Conservation (phyloP, 345 rosid species). For the Passiflora organensis region DNA sequence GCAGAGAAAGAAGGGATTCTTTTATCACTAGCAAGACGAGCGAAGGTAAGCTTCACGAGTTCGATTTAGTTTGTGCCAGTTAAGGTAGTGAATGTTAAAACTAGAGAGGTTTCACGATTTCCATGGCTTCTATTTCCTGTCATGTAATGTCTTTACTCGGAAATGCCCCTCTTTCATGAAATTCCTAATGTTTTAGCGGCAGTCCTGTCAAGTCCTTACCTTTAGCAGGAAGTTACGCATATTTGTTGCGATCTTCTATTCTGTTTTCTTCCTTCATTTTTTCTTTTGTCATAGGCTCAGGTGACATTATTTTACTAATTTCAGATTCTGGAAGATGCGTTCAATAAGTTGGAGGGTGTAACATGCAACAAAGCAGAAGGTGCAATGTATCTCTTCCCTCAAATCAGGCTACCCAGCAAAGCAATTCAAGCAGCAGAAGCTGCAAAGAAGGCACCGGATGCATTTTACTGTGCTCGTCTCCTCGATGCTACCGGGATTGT, state of each 20-base stretch:
- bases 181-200: no score
- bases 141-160: not conserved
- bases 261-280: not conserved
- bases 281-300: not conserved
- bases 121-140: not conserved
- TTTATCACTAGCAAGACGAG: constrained; percentile 81
- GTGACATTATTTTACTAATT: not conserved
- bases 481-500: constrained; percentile 88
- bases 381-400: constrained; percentile 96
- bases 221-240: no score
- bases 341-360: constrained; percentile 77
- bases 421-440: constrained; percentile 88
- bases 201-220: no score
- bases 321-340: constrained; percentile 80
- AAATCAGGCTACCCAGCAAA: constrained; percentile 56
- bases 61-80: not conserved
- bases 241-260: no score
- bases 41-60: constrained; percentile 53
- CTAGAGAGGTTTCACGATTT: no score
- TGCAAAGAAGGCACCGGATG: constrained; percentile 67
- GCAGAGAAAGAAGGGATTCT: constrained; percentile 86
- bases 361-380: constrained; percentile 97
- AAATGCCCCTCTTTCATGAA: not conserved
- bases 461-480: constrained; percentile 75
- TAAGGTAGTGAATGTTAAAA: no score